Conservation (phyloP, 176 grass and related monocot species). For the Musa schizocarpa region DNA sequence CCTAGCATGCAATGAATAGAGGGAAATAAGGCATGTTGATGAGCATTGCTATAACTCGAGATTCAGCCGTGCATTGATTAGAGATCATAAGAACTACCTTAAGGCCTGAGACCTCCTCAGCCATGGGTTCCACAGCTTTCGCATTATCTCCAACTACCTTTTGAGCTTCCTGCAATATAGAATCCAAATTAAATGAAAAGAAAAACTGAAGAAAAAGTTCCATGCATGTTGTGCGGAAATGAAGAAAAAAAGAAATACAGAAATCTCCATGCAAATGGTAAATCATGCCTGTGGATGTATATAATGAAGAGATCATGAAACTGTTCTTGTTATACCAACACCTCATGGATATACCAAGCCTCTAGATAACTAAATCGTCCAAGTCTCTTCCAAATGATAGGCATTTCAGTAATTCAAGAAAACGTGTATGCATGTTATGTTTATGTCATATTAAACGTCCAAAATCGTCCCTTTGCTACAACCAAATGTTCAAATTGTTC, state of each 20-base stretch:
- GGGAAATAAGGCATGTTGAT: background rate
- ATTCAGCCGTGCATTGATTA: background rate
- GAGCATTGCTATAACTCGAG: background rate
- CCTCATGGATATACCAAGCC: too few species aligned
- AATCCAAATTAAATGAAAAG: background rate
- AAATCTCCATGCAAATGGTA: too few species aligned
- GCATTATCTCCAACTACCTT: background rate
- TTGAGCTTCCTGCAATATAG: constrained; percentile 1
- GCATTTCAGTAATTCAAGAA: too few species aligned
- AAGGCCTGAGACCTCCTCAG: background rate
- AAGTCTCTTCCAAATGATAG: too few species aligned
- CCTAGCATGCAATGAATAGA: constrained; percentile 3
- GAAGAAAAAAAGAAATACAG: background rate
- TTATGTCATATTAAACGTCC: too few species aligned
- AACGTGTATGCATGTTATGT: too few species aligned
- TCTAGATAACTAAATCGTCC: too few species aligned
- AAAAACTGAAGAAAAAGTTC: background rate
- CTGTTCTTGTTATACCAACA: too few species aligned
- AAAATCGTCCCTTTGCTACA: too few species aligned
- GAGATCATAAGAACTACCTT: background rate
- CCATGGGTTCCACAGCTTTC: background rate
- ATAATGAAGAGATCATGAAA: too few species aligned
- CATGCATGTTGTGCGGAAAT: background rate
- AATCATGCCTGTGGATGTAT: too few species aligned
- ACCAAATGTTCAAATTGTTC: too few species aligned